Evolutionary conservation across 345 rosid genomes (phyloP), one percentile per base, ranked within the genome.

Genomic region (Psidium guajava): DNA sequence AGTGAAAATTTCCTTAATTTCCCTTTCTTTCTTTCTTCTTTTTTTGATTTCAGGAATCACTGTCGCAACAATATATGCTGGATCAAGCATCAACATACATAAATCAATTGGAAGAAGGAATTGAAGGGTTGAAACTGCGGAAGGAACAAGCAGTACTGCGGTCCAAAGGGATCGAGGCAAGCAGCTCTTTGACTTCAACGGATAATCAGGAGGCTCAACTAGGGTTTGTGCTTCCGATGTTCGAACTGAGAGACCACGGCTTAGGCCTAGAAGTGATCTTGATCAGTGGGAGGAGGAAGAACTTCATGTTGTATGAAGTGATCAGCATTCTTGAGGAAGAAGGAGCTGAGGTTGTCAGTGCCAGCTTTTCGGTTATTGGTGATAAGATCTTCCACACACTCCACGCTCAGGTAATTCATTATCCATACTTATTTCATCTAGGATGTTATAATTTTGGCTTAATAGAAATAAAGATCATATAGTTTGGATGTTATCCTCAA

Each of bases 321-420:
- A 89, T 92, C 5, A 83, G 85, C 54, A 89, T 92, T 82, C 88
- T 93, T 15, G 86, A 91, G n/a, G 89, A 91, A 84, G 96, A 92
- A 92, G 96, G 96, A 54, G 93, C 92, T 59, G 90, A 89, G 82
- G 94, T 93, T 55, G 89, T 91, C 18, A 87, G 89, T 44, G 91
- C 93, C 3, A 91, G 87, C 87, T 90, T 86, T 84, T 87, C 90
- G 25, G 87, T 88, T 9, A 82, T 87, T 0, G 93, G 90, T 24
- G 91, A 87, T 84, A 93, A 88, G 89, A 81, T 92, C 83, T 91
- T 91, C 85, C 90, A 92, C 89, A 44, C 90, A 13, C 54, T 93
- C 81, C 95, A 93, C 84, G 95, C 96, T 58, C 90, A 90, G 93
- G 94, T 91, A 85, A 55, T 24, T 28, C n/a, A 27, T 54, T 47